Conservation (phyloP, 2,329 filamentous ascomycete genomes). For the Colletotrichum euphorbiae region DNA sequence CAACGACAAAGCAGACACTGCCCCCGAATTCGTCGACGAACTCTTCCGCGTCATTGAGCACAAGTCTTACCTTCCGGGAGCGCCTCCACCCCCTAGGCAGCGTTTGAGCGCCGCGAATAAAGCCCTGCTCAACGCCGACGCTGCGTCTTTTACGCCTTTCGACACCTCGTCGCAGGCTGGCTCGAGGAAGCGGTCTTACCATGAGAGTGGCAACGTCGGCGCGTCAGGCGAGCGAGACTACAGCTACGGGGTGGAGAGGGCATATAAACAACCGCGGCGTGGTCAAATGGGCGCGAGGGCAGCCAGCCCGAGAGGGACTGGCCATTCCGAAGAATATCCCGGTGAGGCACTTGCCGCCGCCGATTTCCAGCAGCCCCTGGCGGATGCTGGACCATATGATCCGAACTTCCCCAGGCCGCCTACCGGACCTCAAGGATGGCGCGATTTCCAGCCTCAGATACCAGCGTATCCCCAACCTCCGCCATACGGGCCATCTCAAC, state of each 20-base stretch:
- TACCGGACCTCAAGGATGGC: constrained; percentile 23
- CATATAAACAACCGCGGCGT: constrained; percentile 71
- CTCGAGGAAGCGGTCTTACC: constrained; percentile 52
- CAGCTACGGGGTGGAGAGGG: constrained; percentile 52
- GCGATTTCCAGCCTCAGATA: neutral
- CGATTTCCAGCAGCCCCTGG: constrained; percentile 38
- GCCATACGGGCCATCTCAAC: constrained; percentile 13
- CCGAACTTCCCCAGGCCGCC: constrained; percentile 53
- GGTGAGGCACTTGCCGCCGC: neutral
- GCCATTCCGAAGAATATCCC: neutral
- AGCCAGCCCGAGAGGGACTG: constrained; percentile 30
- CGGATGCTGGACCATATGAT: constrained; percentile 63
- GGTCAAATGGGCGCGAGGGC: constrained; percentile 53
- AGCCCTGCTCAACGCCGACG: constrained; percentile 30
- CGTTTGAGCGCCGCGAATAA: constrained; percentile 33
- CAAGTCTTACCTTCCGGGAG: constrained; percentile 70
- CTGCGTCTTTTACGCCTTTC: constrained; percentile 36
- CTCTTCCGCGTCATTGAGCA: constrained; percentile 74
- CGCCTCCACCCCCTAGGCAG: constrained; percentile 51
- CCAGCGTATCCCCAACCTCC: constrained; percentile 3
- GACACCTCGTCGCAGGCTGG: constrained; percentile 40
- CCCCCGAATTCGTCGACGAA: constrained; percentile 64
- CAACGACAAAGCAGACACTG: constrained; percentile 3
- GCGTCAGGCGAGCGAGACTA: constrained; percentile 44
- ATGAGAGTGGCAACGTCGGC: constrained; percentile 45